A percentile compares a stretch with the other conserved stretches of the same genome.
These are phyloP conservation scores for Chlorella vulgaris DNA, from an alignment of 139 green algal genomes.

Conservation along the genomic window DNA sequence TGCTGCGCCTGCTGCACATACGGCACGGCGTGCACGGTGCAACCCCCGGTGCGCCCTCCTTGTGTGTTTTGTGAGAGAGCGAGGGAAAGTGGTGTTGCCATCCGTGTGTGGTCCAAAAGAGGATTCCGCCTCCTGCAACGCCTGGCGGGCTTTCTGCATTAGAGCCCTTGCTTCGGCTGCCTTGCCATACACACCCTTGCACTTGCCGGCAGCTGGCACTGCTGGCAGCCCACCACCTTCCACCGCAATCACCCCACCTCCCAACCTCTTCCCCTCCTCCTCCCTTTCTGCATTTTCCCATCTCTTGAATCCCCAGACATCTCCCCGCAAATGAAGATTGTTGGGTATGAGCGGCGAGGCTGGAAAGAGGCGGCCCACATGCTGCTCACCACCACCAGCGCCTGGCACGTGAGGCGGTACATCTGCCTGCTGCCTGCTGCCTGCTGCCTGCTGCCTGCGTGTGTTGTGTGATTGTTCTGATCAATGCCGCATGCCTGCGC, in stretches of 20 bases:
- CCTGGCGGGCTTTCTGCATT: background rate
- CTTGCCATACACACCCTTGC: too few species aligned
- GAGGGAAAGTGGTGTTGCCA: background rate
- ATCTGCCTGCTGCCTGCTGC: background rate
- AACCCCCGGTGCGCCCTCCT: background rate
- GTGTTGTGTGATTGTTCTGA: too few species aligned
- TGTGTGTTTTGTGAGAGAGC: too few species aligned
- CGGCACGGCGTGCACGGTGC: background rate
- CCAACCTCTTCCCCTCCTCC: too few species aligned
- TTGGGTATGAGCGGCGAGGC: background rate
- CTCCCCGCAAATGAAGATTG: background rate
- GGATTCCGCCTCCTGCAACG: background rate
- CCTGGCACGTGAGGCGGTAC: background rate
- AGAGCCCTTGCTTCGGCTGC: background rate
- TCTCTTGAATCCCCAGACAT: background rate
- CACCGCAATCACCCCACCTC: too few species aligned
- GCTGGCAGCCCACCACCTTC: too few species aligned
- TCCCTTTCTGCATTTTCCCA: too few species aligned
- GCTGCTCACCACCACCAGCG: background rate
- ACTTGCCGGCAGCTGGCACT: too few species aligned
- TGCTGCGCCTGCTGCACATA: slow-evolving; percentile 8
- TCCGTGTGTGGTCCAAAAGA: background rate
- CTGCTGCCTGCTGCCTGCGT: background rate
- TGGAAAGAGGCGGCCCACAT: background rate
- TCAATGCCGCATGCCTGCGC: too few species aligned